phyloP scores from a whole-genome alignment of 1,139 yeast species.

The Yamadazyma triangularis region DNA sequence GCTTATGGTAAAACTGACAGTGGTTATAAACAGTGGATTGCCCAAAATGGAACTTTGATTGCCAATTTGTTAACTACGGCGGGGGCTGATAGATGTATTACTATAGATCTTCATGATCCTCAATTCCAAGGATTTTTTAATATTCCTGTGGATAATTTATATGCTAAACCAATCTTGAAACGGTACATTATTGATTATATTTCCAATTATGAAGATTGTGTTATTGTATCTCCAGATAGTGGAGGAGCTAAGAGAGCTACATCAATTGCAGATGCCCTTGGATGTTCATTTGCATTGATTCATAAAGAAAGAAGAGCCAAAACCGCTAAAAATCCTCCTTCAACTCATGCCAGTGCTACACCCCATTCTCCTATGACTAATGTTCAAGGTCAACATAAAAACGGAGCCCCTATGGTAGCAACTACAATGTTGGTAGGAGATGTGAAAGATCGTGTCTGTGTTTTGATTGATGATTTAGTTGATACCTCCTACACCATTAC shows the following conservation, averaged over 20 bases:
- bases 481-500: constrained; percentile 93
- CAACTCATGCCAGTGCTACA: constrained; percentile 12
- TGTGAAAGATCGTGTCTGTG: constrained; percentile 77
- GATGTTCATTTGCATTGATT: constrained; percentile 87
- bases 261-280: constrained; percentile 84
- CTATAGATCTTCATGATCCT: constrained; percentile 97
- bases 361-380: constrained; percentile 1
- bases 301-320: constrained; percentile 86
- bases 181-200: constrained; percentile 72
- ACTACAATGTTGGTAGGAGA: constrained; percentile 94
- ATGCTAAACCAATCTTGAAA: constrained; percentile 78
- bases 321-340: constrained; percentile 28
- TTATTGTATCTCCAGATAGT: constrained; percentile 91
- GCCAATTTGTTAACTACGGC: constrained; percentile 88
- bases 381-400: constrained; percentile 47
- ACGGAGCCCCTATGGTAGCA: constrained; percentile 42
- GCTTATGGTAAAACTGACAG: constrained; percentile 42
- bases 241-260: constrained; percentile 98
- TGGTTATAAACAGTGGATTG: constrained; percentile 92
- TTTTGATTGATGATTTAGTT: constrained; percentile 85
- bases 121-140: constrained; percentile 94
- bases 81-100: constrained; percentile 94
- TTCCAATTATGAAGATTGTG: constrained; percentile 72
- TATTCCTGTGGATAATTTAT: constrained; percentile 87
- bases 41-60: constrained; percentile 89